These are phyloP conservation scores for Avena eriantha DNA, from an alignment of 176 grass and related monocot genomes.

Conservation along the genomic window DNA sequence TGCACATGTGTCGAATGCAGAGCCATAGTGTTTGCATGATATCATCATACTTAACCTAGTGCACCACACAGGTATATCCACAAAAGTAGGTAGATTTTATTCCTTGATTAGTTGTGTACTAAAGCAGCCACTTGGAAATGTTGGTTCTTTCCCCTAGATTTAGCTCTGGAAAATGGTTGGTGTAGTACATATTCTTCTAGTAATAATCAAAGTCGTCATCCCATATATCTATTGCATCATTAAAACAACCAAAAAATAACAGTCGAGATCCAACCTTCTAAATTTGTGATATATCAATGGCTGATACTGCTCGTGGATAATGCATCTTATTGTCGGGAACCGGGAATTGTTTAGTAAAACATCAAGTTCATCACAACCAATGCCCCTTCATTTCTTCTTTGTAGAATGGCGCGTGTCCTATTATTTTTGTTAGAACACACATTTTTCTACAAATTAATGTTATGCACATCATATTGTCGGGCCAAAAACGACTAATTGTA, in stretches of 20 bases:
- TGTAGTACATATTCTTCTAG: not conserved
- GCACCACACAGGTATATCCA: constrained; percentile 1
- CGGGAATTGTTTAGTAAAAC: not conserved
- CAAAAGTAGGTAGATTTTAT: not conserved
- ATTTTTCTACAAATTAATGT: not conserved
- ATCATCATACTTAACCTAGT: not conserved
- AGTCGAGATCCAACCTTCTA: not conserved
- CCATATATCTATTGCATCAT: not conserved
- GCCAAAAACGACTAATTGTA: not conserved
- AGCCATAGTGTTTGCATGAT: not conserved
- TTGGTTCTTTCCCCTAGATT: not conserved
- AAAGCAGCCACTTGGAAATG: not conserved
- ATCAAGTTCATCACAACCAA: not conserved
- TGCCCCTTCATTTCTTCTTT: not conserved
- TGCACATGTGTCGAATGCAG: not conserved
- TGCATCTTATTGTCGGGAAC: not conserved
- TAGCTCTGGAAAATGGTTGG: not conserved
- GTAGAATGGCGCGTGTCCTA: not conserved
- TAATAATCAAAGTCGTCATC: not conserved
- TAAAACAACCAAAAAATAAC: not conserved
- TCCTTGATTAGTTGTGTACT: not conserved
- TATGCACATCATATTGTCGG: not conserved
- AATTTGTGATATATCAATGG: not conserved
- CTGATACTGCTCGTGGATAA: not conserved
- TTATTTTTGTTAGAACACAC: not conserved